Conservation (phyloP, 352 stramenopile species). For the Pythium vanterpoolii region DNA sequence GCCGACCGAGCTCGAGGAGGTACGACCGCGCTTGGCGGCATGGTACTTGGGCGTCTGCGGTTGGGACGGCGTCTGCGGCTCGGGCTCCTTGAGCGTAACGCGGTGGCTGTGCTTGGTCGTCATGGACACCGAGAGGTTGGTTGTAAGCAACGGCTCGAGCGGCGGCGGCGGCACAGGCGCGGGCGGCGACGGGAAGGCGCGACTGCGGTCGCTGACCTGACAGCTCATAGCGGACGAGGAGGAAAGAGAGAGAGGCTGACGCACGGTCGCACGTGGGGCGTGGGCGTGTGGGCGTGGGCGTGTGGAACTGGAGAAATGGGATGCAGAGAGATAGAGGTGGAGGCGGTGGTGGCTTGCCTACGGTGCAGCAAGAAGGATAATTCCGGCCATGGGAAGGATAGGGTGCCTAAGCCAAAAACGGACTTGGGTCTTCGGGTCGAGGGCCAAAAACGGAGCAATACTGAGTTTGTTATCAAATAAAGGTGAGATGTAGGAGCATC, state of each 20-base stretch:
- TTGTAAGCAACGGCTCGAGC: conserved; percentile 21
- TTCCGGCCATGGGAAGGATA: background rate
- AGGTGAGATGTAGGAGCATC: background rate
- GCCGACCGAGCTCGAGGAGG: conserved; percentile 25
- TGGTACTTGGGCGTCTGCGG: background rate
- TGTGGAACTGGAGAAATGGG: background rate
- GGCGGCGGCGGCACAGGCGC: conserved; percentile 1
- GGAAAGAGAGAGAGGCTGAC: background rate
- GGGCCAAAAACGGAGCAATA: background rate
- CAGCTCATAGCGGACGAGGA: conserved; percentile 11
- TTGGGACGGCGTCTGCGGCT: too few relatives aligned
- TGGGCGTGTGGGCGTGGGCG: background rate
- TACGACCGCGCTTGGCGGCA: conserved; percentile 17
- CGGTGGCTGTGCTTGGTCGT: background rate
- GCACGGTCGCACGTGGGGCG: background rate
- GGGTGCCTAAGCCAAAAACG: conserved; percentile 1
- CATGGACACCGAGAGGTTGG: conserved; percentile 21
- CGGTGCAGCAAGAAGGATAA: conserved; percentile 13
- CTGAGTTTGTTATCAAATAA: background rate
- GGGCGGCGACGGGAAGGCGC: conserved; percentile 1
- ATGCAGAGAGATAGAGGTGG: background rate
- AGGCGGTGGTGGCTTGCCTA: background rate
- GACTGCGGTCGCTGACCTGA: conserved; percentile 11
- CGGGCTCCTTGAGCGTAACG: conserved; percentile 10
- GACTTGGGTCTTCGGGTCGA: background rate